Base-by-base conservation (phyloP, 768 basidiomycete genomes). In the Gymnopilus dilepis region DNA sequence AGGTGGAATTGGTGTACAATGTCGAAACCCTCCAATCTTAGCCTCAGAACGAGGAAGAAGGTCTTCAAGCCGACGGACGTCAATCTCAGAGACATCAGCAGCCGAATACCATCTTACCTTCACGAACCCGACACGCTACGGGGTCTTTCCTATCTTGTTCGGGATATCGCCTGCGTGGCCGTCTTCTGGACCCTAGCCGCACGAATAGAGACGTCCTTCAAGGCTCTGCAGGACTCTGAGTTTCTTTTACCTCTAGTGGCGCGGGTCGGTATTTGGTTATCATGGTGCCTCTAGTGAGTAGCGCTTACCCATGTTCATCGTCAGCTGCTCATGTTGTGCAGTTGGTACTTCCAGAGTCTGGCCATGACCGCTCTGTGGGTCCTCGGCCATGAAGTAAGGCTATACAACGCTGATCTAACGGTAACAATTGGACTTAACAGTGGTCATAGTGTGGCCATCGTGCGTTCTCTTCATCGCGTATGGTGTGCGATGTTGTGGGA, bases 311-410 rank as follows among this genome's bases (percentile, higher is more conserved):
- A 17, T 4, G 2, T 30, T 34, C 40, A 6, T 12, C 19, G 7
- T 43, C 30, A n/a, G n/a, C n/a, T 45, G 7, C 43, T 5, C 28
- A 12, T n/a, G 2, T 12, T 13, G 17, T 13, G 8, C 22, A 56
- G 56, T 24, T 56, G 56, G 56, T 56, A 30, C 19, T 45, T 56
- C 30, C 56, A 56, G 22, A 45, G 56, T 21, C 30, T 56, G 28
- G 41, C 56, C 13, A 56, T 56, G 56, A 56, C 42, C 6, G 56
- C 41, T 31, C 22, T 56, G 19, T 56, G 56, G 56, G 56, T 56
- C 45, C 56, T 56, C 28, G 56, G 56, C 30, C 56, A 56, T 12
- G 56, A 56, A 33, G 56, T 56, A 22, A 31, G 56, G 34, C 31
- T 9, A 1, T 6, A 30, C 30, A 31, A 30, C n/a, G 12, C n/a